Base-by-base conservation (phyloP, 208 protist species). In the Trypanosoma platydactyli region DNA sequence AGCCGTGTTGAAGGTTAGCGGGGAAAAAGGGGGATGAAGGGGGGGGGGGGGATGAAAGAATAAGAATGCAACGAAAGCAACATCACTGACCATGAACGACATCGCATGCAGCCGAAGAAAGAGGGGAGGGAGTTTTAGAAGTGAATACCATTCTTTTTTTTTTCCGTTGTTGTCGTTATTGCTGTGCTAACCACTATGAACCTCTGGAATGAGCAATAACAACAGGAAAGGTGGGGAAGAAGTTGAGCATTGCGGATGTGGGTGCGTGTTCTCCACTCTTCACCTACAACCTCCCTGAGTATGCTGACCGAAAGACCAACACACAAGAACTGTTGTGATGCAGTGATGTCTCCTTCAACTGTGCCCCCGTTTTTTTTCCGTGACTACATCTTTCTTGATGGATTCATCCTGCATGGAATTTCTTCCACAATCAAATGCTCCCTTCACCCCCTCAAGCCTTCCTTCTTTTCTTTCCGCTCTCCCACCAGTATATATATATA, bases 401-500 rank as follows among this genome's bases (percentile, higher is more conserved):
- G 33, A 11, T 38, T 38, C 33, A 38, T 38, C 9, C 33, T 38
- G 33, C 33, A 9, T 38, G 33, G 33, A 3, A 38, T 38, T 38
- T 38, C 5, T 38, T 38, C 33, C 33, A 38, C 33, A 38, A 38
- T 3, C 3, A 9, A 38, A 38, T 9, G 33, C 33, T 40, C 52
- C 50, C 15, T 52, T 42, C 54, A 27, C 25, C 2, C 62, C 30
- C 48, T 41, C 25, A 79, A 73, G 59, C n/a, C 20, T 6, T 16
- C 58, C 50, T 55, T 35, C 15, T 55, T 38, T 38, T 38, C 9
- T 38, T 38, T 38, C 5, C 9, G 33, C 33, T 38, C 9, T 38
- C 3, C 33, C 33, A 11, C 33, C n/a, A n/a, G n/a, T n/a, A n/a
- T n/a, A n/a, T n/a, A n/a, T n/a, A n/a, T n/a, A n/a, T n/a, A n/a